A percentile compares a stretch with the other conserved stretches of the same genome.
Evolutionary conservation across 345 rosid species (phyloP).

Genomic region (Brassica cretica): DNA sequence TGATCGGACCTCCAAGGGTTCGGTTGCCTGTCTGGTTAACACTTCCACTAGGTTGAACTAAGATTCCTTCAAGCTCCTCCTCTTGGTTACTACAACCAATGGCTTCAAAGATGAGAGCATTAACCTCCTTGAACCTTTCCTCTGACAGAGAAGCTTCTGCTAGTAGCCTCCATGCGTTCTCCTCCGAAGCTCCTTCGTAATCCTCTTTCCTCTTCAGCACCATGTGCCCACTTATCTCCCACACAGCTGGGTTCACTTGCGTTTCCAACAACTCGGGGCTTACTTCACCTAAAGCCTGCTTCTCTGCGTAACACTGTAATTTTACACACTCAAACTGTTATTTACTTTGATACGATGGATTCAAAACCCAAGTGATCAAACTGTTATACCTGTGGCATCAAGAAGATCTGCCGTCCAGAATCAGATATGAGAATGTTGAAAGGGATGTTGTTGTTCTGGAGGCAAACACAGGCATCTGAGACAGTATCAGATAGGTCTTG

Average conservation of each 20-base stretch:
- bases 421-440: constrained; percentile 85
- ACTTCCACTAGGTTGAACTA: constrained; percentile 22
- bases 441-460: constrained; percentile 91
- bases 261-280: constrained; percentile 82
- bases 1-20: constrained; percentile 44
- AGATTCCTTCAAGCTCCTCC: constrained; percentile 24
- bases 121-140: constrained; percentile 85
- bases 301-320: constrained; percentile 94
- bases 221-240: constrained; percentile 99
- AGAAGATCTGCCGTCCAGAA: constrained; percentile 76
- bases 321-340: constrained; percentile 9
- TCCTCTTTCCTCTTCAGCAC: constrained; percentile 93
- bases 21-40: constrained; percentile 35
- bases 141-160: constrained; percentile 91
- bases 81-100: constrained; percentile 39
- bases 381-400: constrained; percentile 80
- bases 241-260: constrained; percentile 98
- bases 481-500: constrained; percentile 63
- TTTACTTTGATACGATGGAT: neutral
- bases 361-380: neutral
- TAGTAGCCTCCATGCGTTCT: constrained; percentile 90
- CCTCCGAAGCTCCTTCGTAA: constrained; percentile 89
- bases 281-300: constrained; percentile 97
- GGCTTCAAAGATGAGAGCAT: constrained; percentile 67
- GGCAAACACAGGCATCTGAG: constrained; percentile 78